Evolutionary conservation across 768 basidiomycete genomes (phyloP).

Genomic region (Boletus pseudo-olivaceus): DNA sequence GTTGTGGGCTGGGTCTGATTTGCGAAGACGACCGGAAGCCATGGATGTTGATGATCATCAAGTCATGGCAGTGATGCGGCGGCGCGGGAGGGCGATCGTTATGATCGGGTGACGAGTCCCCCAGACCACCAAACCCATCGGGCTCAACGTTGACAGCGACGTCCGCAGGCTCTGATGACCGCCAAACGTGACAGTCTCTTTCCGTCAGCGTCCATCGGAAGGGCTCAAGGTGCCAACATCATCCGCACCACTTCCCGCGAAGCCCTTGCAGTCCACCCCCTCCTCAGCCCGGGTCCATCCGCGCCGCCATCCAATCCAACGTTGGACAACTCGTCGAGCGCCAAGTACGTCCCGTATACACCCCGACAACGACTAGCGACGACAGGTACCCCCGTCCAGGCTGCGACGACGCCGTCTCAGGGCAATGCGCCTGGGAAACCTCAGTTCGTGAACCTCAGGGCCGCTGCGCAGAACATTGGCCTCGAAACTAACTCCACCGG

Average conservation of each 20-base stretch:
- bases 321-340: slow-evolving; percentile 2
- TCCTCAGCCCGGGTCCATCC: slow-evolving; percentile 40
- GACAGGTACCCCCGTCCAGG: slow-evolving; percentile 37
- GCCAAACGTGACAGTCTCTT: slow-evolving; percentile 37
- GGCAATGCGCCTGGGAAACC: slow-evolving; percentile 64
- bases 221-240: slow-evolving; percentile 42
- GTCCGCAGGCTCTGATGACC: slow-evolving; percentile 27
- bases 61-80: background rate
- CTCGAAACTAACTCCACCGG: slow-evolving; percentile 63
- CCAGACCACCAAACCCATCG: background rate
- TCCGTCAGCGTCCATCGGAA: slow-evolving; percentile 55
- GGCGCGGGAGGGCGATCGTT: background rate
- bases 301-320: background rate
- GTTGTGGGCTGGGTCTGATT: slow-evolving; percentile 6
- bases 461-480: slow-evolving; percentile 65
- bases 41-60: slow-evolving; percentile 1
- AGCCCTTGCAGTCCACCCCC: slow-evolving; percentile 57
- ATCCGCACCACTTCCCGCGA: slow-evolving; percentile 50
- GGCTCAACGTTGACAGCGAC: background rate
- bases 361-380: slow-evolving; percentile 63
- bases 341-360: slow-evolving; percentile 74
- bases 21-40: slow-evolving; percentile 7
- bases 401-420: slow-evolving; percentile 37
- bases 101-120: no score
- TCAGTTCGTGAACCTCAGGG: slow-evolving; percentile 70